phyloP scores from a whole-genome alignment of 2,329 filamentous ascomycete genomes.

The Pyricularia sp. region DNA sequence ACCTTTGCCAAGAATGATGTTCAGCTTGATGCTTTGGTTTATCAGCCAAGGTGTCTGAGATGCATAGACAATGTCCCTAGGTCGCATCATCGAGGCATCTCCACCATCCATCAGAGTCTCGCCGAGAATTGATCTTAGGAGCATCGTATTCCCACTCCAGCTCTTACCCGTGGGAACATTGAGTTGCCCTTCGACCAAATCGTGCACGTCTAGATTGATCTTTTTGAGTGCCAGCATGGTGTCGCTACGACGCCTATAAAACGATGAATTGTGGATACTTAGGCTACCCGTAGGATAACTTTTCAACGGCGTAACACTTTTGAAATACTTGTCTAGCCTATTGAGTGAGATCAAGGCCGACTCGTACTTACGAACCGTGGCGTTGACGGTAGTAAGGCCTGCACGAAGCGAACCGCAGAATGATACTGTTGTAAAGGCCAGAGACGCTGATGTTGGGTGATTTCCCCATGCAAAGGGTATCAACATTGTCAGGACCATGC shows the following conservation, averaged over 20 bases:
- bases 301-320: conserved; percentile 36
- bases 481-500: conserved; percentile 45
- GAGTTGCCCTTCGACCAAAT: conserved; percentile 43
- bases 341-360: conserved; percentile 37
- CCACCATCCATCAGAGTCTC: conserved; percentile 32
- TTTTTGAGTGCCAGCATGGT: conserved; percentile 25
- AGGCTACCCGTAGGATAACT: conserved; percentile 40
- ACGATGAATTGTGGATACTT: conserved; percentile 33
- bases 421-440: conserved; percentile 47
- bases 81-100: conserved; percentile 32
- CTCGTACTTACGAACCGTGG: conserved; percentile 30
- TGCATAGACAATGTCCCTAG: conserved; percentile 23
- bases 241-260: conserved; percentile 25
- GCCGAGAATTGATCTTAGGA: conserved; percentile 43
- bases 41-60: conserved; percentile 28
- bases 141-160: conserved; percentile 47
- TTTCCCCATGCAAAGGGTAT: conserved; percentile 37
- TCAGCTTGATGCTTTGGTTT: conserved; percentile 20
- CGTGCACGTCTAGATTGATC: conserved; percentile 26
- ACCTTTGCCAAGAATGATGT: conserved; percentile 14
- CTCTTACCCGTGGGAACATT: conserved; percentile 46
- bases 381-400: conserved; percentile 41
- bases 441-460: conserved; percentile 40
- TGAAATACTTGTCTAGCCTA: conserved; percentile 45
- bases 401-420: conserved; percentile 43